Evolutionary conservation across 169 alveolate species (phyloP), one percentile per base, ranked within the genome.

Genomic region (Cryptosporidium parvum): DNA sequence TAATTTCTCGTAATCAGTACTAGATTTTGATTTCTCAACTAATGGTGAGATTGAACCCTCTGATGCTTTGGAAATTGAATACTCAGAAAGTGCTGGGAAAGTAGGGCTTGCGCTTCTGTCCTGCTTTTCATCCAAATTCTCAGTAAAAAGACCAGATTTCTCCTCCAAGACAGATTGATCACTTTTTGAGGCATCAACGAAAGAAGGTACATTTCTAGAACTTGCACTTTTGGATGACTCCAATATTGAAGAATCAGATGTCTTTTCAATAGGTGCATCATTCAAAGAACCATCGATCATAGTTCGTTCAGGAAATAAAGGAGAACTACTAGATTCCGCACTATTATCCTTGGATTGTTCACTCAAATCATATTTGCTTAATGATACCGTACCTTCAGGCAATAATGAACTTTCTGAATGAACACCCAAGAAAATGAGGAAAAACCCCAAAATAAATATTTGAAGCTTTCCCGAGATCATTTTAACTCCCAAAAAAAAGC

Each of bases 401-500:
- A 26, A 16, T 23, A 56, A 8, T 56, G 67, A 56, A 21, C 35
- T 26, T 9, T 56, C 67, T 9, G 67, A 56, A 26, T 9, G 12
- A 56, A 26, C 67, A 56, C 67, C 35, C 37, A 52, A 35, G 18
- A 58, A 16, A 3, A 33, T 48, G 51, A 70, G 58, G 45, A 70
- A 56, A 35, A 73, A 56, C 56, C 86, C 68, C 52, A 56, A 58
- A 73, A 51, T 16, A 26, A 59, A 33, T 31, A 58, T 23, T 26
- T 44, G 56, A 59, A 73, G 86, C 86, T 48, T 70, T 70, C 68
- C 56, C 4, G 70, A 42, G 72, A 73, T 33, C 86, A 73, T 73
- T 12, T 73, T 59, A 35, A 56, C 86, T 56, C 72, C 70, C n/a
- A 18, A 45, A 72, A 56, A 73, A 73, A 73, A 59, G 70, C 61